phyloP scores from a whole-genome alignment of 495 filamentous ascomycete species.

The Bombardia bombarda region DNA sequence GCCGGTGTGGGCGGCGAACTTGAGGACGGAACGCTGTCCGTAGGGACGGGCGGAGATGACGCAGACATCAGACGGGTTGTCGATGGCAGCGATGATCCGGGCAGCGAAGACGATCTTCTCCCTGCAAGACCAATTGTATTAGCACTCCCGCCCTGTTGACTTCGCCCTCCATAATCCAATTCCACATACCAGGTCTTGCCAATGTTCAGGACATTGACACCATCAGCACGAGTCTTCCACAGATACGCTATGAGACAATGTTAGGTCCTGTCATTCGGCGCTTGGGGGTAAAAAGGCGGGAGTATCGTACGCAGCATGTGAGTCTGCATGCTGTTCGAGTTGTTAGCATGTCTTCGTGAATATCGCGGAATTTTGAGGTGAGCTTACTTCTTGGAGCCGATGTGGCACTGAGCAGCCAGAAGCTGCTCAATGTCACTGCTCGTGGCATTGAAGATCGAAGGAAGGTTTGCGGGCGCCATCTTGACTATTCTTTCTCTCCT shows the following conservation, averaged over 20 bases:
- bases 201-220: slow-evolving; percentile 97
- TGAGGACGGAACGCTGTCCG: slow-evolving; percentile 97
- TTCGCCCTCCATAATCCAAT: background rate
- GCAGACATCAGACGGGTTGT: slow-evolving; percentile 98
- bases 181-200: slow-evolving; percentile 94
- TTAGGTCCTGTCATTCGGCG: no score
- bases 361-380: background rate
- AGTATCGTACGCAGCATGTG: slow-evolving; percentile 89
- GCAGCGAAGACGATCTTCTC: slow-evolving; percentile 98
- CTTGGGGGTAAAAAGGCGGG: no score
- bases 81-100: slow-evolving; percentile 95
- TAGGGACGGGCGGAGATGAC: slow-evolving; percentile 99
- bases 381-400: slow-evolving; percentile 83
- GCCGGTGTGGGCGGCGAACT: slow-evolving; percentile 97
- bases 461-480: slow-evolving; percentile 91
- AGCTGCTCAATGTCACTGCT: slow-evolving; percentile 95
- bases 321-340: slow-evolving; percentile 57
- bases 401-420: slow-evolving; percentile 89
- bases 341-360: slow-evolving; percentile 6
- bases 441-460: slow-evolving; percentile 68
- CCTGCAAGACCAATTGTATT: no score
- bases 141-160: no score
- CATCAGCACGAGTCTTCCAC: slow-evolving; percentile 97
- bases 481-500: slow-evolving; percentile 49
- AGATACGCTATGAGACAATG: slow-evolving; percentile 56